Conservation (phyloP, 1,284 basidiomycete species). For the Irpex lacteus region DNA sequence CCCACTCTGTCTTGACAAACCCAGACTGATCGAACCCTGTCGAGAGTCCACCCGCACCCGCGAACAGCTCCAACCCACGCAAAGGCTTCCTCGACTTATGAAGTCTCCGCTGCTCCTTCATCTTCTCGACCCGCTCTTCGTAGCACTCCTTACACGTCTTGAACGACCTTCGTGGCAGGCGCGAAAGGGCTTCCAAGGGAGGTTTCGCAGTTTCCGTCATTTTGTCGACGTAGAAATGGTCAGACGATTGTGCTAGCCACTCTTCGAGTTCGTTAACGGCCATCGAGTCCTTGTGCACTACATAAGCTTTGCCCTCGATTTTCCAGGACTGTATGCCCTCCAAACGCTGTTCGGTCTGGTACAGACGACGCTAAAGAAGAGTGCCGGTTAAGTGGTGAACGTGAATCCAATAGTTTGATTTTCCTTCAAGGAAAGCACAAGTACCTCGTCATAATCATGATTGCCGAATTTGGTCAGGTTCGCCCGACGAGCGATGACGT, state of each 20-base stretch:
- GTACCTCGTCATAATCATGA: conserved; percentile 30
- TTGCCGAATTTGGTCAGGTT: conserved; percentile 14
- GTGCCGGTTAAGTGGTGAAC: background rate
- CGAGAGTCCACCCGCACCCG: conserved; percentile 69
- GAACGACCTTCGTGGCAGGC: conserved; percentile 31
- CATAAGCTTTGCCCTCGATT: conserved; percentile 40
- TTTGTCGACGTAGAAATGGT: conserved; percentile 55
- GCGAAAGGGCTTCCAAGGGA: conserved; percentile 25
- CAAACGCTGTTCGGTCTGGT: conserved; percentile 29
- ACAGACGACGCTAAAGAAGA: conserved; percentile 42
- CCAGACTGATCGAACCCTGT: conserved; percentile 58
- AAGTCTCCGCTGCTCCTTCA: conserved; percentile 30
- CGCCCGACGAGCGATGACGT: conserved; percentile 24
- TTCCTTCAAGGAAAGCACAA: background rate
- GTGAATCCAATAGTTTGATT: background rate
- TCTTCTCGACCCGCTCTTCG: conserved; percentile 25
- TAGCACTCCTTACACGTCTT: conserved; percentile 37
- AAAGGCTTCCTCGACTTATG: conserved; percentile 39
- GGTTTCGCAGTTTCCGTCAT: conserved; percentile 2
- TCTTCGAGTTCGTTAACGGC: conserved; percentile 33
- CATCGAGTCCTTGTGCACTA: conserved; percentile 21
- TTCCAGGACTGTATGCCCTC: conserved; percentile 30
- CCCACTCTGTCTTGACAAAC: conserved; percentile 62
- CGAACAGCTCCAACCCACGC: conserved; percentile 60
- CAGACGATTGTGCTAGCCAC: conserved; percentile 44